phyloP scores from a whole-genome alignment of 179 eudicot species.

The Drosera spatulata region DNA sequence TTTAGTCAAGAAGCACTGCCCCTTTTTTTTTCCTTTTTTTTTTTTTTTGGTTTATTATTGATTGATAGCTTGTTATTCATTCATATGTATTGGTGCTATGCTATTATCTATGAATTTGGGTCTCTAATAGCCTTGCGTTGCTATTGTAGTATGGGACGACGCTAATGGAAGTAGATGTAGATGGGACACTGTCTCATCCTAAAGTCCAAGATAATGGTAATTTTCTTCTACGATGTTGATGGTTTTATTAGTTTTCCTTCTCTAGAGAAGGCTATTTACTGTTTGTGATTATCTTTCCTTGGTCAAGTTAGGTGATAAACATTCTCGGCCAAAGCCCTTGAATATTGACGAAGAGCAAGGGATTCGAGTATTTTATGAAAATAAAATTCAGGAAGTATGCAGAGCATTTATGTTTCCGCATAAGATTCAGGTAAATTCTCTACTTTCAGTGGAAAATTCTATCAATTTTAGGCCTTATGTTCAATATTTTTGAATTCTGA shows the following conservation, averaged over 20 bases:
- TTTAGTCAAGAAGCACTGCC: too few species aligned
- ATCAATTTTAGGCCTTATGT: not conserved
- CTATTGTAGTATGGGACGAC: slow-evolving; percentile 72
- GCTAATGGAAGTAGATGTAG: slow-evolving; percentile 64
- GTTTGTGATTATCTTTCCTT: slow-evolving; percentile 6
- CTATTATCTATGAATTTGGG: not conserved
- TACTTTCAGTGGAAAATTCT: not conserved
- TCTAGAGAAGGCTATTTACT: not conserved
- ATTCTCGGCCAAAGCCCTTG: slow-evolving; percentile 73
- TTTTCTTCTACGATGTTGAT: too few species aligned
- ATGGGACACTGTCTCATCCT: slow-evolving; percentile 73
- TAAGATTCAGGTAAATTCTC: slow-evolving; percentile 65
- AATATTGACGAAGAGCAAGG: slow-evolving; percentile 73
- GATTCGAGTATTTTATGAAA: slow-evolving; percentile 72
- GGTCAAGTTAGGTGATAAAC: slow-evolving; percentile 43
- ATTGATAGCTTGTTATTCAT: not conserved
- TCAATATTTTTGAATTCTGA: slow-evolving; percentile 6
- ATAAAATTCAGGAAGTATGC: slow-evolving; percentile 86
- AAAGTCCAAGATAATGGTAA: slow-evolving; percentile 41
- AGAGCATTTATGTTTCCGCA: slow-evolving; percentile 83
- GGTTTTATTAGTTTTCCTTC: too few species aligned
- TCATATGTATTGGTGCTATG: not conserved
- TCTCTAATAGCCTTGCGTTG: not conserved
- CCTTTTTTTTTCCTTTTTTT: too few species aligned
- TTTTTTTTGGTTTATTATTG: not conserved